Evolutionary conservation across 768 basidiomycete species (phyloP).

Genomic region (Mycena belliarum): DNA sequence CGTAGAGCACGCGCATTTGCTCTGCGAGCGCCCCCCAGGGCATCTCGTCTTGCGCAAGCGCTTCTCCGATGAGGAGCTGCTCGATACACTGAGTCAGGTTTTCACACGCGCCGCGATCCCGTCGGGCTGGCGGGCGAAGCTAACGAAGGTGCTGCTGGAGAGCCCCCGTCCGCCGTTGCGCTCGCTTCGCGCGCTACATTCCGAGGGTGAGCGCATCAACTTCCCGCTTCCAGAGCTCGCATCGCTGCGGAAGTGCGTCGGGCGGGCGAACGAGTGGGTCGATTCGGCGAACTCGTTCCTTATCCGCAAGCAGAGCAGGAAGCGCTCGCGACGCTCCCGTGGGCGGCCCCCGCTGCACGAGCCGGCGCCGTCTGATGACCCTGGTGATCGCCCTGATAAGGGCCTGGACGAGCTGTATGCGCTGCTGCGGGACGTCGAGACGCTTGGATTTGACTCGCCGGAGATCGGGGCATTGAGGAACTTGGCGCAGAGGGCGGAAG

Average conservation of each 20-base stretch:
- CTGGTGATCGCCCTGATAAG: conserved; percentile 69
- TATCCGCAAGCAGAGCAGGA: conserved; percentile 77
- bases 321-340: conserved; percentile 67
- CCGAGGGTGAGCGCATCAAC: conserved; percentile 88
- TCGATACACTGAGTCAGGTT: conserved; percentile 65
- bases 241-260: conserved; percentile 77
- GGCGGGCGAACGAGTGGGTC: conserved; percentile 84
- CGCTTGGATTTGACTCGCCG: conserved; percentile 80
- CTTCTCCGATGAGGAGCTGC: conserved; percentile 76
- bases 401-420: conserved; percentile 69
- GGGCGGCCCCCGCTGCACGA: conserved; percentile 52
- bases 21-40: conserved; percentile 60
- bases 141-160: conserved; percentile 66
- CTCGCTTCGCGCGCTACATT: conserved; percentile 75
- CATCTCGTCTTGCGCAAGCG: conserved; percentile 73
- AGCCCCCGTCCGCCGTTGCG: conserved; percentile 74
- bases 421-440: conserved; percentile 71
- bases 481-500: conserved; percentile 65
- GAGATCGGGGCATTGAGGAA: conserved; percentile 63
- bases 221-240: conserved; percentile 71
- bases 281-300: conserved; percentile 79
- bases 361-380: conserved; percentile 47
- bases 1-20: conserved; percentile 75
- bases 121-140: conserved; percentile 69
- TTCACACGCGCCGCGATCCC: conserved; percentile 75